Conservation (phyloP, 1,139 yeast species). For the Yamadazyma spencermartinsiae region DNA sequence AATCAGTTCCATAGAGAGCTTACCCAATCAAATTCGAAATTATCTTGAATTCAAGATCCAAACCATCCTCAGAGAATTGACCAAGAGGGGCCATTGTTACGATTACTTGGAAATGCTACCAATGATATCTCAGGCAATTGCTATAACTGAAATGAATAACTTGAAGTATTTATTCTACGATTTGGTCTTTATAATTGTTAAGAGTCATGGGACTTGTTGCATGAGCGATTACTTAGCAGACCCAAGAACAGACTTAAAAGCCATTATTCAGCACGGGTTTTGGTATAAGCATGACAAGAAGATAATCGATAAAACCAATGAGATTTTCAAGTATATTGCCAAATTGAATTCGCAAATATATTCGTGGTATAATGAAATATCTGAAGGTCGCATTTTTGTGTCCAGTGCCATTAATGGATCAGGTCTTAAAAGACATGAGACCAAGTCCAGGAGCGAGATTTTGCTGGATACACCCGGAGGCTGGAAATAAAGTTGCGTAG, state of each 20-base stretch:
- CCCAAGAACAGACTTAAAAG: constrained; percentile 23
- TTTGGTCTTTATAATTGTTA: constrained; percentile 19
- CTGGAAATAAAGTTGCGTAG: constrained; percentile 18
- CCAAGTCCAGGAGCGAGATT: neutral
- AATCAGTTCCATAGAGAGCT: constrained; percentile 18
- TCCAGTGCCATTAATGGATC: constrained; percentile 11
- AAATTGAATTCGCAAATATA: constrained; percentile 13
- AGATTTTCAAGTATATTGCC: constrained; percentile 21
- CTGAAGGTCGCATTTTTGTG: constrained; percentile 22
- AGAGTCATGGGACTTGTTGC: constrained; percentile 36
- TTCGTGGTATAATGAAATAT: constrained; percentile 28
- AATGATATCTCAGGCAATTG: constrained; percentile 36
- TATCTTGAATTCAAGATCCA: constrained; percentile 28
- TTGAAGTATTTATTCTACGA: constrained; percentile 30
- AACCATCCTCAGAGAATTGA: constrained; percentile 23
- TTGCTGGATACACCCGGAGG: neutral
- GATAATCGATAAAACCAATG: constrained; percentile 23
- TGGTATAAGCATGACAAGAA: constrained; percentile 19
- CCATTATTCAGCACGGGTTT: constrained; percentile 34
- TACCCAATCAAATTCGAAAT: constrained; percentile 13
- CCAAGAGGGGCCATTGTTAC: constrained; percentile 23
- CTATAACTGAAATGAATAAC: constrained; percentile 20
- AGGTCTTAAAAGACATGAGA: neutral
- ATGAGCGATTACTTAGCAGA: constrained; percentile 32
- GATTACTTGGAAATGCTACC: constrained; percentile 35